Percentiles rank a stretch among this genome's conserved stretches.
phyloP scores from a whole-genome alignment of 2,329 filamentous ascomycete genomes.

The Berkeleyomyces basicola region DNA sequence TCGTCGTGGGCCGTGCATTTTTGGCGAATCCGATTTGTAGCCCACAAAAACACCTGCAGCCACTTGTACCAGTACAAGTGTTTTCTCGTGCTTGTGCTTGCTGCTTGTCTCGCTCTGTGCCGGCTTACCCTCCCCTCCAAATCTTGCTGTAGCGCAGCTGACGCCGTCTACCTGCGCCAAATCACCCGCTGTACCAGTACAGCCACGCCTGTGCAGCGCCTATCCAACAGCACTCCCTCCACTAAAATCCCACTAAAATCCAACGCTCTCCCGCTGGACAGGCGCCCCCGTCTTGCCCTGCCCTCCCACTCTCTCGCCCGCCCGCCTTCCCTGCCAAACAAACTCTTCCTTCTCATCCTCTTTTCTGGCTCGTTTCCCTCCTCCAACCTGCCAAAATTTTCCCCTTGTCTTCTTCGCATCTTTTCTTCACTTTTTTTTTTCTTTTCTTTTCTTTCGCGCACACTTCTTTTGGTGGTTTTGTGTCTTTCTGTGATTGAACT shows the following conservation, averaged over 20 bases:
- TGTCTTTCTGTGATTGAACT: conserved; percentile 17
- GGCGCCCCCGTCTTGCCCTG: neutral
- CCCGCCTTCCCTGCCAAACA: conserved; percentile 5
- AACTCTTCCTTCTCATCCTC: conserved; percentile 14
- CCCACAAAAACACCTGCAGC: neutral
- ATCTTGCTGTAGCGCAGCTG: too few species aligned
- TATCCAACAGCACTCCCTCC: neutral
- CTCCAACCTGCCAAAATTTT: conserved; percentile 14
- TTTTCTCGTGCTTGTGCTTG: too few species aligned
- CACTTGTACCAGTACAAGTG: too few species aligned
- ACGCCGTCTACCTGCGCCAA: too few species aligned
- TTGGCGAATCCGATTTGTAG: neutral
- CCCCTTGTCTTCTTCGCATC: conserved; percentile 21
- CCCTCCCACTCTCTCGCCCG: neutral
- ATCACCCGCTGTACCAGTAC: too few species aligned
- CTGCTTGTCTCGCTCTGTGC: too few species aligned
- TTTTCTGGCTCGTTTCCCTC: conserved; percentile 16
- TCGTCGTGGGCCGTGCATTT: neutral
- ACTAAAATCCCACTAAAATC: conserved; percentile 1
- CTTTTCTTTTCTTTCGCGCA: conserved; percentile 29
- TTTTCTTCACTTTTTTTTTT: conserved; percentile 19
- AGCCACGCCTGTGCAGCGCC: neutral
- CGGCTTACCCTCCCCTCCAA: too few species aligned
- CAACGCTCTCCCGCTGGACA: neutral
- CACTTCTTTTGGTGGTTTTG: conserved; percentile 17